Evolutionary conservation across 2,329 filamentous ascomycete species (phyloP).

Genomic region (Exophiala xenobiotica): DNA sequence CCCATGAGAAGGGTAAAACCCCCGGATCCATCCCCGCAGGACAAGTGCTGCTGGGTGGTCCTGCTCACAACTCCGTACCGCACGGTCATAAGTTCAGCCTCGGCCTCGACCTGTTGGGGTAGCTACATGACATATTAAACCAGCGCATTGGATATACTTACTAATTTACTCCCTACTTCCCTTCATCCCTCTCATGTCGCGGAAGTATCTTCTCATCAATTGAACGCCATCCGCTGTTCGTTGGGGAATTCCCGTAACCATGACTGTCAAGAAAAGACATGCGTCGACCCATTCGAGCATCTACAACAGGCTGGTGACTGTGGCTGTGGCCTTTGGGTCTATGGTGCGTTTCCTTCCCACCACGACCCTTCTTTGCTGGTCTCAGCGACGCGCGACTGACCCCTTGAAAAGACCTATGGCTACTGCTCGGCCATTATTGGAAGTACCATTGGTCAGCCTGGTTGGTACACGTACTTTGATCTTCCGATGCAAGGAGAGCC

Average conservation of each 20-base stretch:
- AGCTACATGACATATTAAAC: background rate
- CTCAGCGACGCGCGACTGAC: too few species aligned
- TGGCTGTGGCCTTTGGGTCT: constrained; percentile 42
- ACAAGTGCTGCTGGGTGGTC: background rate
- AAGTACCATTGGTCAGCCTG: constrained; percentile 48
- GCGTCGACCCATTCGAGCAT: constrained; percentile 36
- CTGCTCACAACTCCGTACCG: background rate
- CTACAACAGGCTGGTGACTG: constrained; percentile 41
- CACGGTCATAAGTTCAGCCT: constrained; percentile 7
- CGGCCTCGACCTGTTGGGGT: constrained; percentile 1
- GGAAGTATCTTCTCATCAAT: background rate
- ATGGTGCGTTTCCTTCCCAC: constrained; percentile 35
- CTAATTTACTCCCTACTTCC: background rate
- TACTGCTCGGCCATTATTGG: constrained; percentile 41
- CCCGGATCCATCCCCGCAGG: constrained; percentile 2
- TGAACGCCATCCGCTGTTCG: background rate
- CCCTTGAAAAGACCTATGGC: constrained; percentile 29
- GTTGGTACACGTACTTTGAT: constrained; percentile 45
- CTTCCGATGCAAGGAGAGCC: constrained; percentile 41
- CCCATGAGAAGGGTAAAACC: too few species aligned
- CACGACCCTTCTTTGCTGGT: background rate
- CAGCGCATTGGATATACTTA: background rate
- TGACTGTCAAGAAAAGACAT: constrained; percentile 8
- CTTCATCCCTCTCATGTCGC: background rate
- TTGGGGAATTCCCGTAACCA: constrained; percentile 3